phyloP scores from a whole-genome alignment of 1,284 basidiomycete species.

The Testicularia cyperi region DNA sequence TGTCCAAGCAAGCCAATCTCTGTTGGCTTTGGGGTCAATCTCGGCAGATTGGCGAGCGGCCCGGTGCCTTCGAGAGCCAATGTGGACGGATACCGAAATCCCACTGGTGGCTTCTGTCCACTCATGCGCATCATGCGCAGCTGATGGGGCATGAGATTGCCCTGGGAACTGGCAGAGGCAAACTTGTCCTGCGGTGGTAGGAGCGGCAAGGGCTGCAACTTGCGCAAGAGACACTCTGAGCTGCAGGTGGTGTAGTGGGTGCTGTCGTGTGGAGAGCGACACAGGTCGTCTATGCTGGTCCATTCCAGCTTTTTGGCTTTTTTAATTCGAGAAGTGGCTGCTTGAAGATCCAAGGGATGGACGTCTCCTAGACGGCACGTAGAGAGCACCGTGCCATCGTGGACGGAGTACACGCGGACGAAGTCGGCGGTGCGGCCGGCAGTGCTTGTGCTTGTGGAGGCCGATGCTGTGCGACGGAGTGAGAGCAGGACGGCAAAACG shows the following conservation, averaged over 20 bases:
- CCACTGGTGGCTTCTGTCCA: constrained; percentile 21
- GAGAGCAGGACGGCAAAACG: constrained; percentile 22
- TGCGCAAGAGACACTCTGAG: constrained; percentile 11
- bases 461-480: constrained; percentile 6
- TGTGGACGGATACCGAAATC: constrained; percentile 18
- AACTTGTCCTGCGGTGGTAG: constrained; percentile 23
- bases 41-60: constrained; percentile 6
- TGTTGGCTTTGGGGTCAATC: constrained; percentile 3
- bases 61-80: constrained; percentile 19
- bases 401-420: constrained; percentile 27
- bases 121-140: constrained; percentile 41
- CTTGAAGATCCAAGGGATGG: too few relatives aligned
- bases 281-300: too few relatives aligned
- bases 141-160: constrained; percentile 37
- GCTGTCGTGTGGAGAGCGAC: too few relatives aligned
- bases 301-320: too few relatives aligned
- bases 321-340: too few relatives aligned
- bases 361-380: too few relatives aligned
- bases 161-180: constrained; percentile 5
- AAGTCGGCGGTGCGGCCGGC: constrained; percentile 11
- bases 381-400: constrained; percentile 32
- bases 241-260: too few relatives aligned
- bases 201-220: constrained; percentile 11
- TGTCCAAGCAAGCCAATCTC: constrained; percentile 21
- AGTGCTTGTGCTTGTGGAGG: too few relatives aligned